Conservation (phyloP, 1,284 basidiomycete genomes). For the Ceratobasidium sp. region DNA sequence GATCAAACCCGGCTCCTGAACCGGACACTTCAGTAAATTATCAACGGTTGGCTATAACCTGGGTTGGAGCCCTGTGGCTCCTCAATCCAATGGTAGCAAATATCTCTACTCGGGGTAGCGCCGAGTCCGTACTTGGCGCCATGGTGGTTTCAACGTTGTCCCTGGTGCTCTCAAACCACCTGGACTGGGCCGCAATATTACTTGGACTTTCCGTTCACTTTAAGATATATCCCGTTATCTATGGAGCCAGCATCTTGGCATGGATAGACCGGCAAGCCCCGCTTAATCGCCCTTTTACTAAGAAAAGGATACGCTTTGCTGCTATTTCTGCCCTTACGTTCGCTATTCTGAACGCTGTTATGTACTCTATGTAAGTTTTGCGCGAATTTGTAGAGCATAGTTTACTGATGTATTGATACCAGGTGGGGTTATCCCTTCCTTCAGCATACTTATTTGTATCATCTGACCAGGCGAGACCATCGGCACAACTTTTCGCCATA, state of each 20-base stretch:
- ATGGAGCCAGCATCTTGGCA: constrained; percentile 82
- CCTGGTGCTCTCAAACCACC: constrained; percentile 66
- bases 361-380: constrained; percentile 81
- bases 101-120: constrained; percentile 96
- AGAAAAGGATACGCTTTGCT: constrained; percentile 75
- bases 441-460: constrained; percentile 94
- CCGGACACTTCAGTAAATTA: not conserved
- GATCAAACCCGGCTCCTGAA: not conserved
- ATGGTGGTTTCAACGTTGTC: constrained; percentile 84
- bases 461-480: constrained; percentile 91
- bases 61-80: constrained; percentile 64
- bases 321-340: constrained; percentile 79
- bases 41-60: constrained; percentile 9
- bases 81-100: constrained; percentile 95
- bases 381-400: not conserved
- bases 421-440: constrained; percentile 97
- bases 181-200: constrained; percentile 74
- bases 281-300: constrained; percentile 59
- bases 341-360: constrained; percentile 69
- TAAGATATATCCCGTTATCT: constrained; percentile 97
- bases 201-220: constrained; percentile 89
- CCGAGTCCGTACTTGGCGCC: constrained; percentile 88
- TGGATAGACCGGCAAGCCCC: constrained; percentile 63
- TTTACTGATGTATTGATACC: constrained; percentile 15
- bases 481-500: constrained; percentile 99